These are phyloP conservation scores for Conticribra guillardii DNA, from an alignment of 108 stramenopile species.

Conservation along the genomic window DNA sequence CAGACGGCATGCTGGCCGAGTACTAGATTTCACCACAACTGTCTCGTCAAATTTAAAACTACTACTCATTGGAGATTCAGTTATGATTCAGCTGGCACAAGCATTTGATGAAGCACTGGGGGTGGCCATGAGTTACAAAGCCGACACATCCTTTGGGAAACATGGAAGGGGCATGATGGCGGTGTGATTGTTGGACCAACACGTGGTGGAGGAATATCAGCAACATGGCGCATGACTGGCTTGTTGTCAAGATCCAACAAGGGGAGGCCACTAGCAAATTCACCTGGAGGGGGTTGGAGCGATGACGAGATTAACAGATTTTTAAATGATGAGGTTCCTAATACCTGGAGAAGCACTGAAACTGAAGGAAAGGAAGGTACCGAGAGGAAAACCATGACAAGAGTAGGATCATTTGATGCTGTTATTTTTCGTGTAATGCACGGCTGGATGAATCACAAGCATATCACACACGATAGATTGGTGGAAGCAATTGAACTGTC, in stretches of 20 bases:
- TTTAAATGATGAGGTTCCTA: conserved; percentile 6
- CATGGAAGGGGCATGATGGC: conserved; percentile 27
- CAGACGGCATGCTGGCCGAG: background rate
- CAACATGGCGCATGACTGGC: conserved; percentile 43
- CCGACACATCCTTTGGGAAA: conserved; percentile 22
- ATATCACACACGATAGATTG: conserved; percentile 32
- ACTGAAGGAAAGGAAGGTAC: too few species aligned
- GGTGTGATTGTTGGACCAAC: conserved; percentile 20
- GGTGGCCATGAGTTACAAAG: background rate
- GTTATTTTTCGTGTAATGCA: conserved; percentile 46
- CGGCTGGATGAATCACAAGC: conserved; percentile 49
- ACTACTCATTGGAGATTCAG: conserved; percentile 47
- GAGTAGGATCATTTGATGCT: conserved; percentile 29
- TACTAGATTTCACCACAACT: conserved; percentile 38
- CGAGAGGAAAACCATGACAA: background rate
- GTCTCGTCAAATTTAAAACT: conserved; percentile 37
- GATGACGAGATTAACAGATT: conserved; percentile 7
- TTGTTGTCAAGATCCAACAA: conserved; percentile 13
- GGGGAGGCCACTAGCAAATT: conserved; percentile 29
- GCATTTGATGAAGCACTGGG: conserved; percentile 39
- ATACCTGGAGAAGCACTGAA: background rate
- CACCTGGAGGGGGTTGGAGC: conserved; percentile 47
- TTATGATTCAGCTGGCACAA: conserved; percentile 37
- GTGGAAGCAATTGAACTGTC: conserved; percentile 42
- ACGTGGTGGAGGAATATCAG: conserved; percentile 35